Base-by-base conservation (phyloP, 2,329 filamentous ascomycete species). In the Ophiosphaerella herpotricha region DNA sequence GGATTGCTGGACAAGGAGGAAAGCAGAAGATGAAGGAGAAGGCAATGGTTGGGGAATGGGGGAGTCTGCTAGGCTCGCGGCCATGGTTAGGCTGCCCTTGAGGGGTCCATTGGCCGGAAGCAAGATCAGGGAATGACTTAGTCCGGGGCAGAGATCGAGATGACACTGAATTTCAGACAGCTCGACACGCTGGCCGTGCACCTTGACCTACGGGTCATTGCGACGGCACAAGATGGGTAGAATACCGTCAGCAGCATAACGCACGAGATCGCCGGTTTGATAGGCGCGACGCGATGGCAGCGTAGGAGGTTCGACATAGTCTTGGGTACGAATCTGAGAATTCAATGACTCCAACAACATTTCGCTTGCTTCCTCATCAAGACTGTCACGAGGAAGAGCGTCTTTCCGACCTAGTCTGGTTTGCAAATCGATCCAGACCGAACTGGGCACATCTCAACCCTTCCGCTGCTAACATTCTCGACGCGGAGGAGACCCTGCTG, bases 51-150 rank as follows among this genome's bases (percentile, higher is more conserved):
- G 52, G 7, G 60, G 57, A 5, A 48, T 40, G n/a, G 57, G 18
- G 23, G 53, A 26, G 36, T 60, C 52, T 2, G 63, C 45, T 4
- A 60, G 54, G 7, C 60, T 6, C 13, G 60, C 54, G 35, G 70
- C 67, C 61, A 71, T 70, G 7, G 66, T 63, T 4, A 66, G 64
- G 29, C 70, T 48, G 32, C 66, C 66, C 37, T 71, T 71, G 13
- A 57, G 53, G 9, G 61, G 58, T 29, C 38, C 59, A 37, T 57
- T 62, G n/a, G 66, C 67, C 1, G 68, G 62, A 14, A 69, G 65
- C 4, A 18, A 18, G 18, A 18, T 18, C 18, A 18, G 18, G 18
- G 18, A 18, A 18, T 18, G 18, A 18, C 18, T 4, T 4, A 18
- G 4, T 18, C 18, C 18, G 18, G 18, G 18, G 35, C 68, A 69